phyloP scores from a whole-genome alignment of 129 eudicot species.

The Pseudognaphalium luteoalbum region DNA sequence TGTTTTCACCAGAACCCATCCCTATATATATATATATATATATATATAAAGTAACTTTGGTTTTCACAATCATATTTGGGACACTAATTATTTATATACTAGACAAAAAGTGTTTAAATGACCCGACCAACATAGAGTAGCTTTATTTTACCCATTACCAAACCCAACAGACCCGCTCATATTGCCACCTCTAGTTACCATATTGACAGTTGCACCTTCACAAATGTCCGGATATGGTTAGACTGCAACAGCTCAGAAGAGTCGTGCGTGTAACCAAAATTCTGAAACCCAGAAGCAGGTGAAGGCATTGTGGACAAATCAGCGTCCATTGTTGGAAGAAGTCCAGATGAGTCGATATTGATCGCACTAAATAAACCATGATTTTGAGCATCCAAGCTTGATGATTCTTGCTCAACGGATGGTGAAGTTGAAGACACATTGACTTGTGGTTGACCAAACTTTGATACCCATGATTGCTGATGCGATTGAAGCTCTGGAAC shows the following conservation, averaged over 20 bases:
- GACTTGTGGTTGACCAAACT: conserved; percentile 53
- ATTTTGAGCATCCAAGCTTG: conserved; percentile 70
- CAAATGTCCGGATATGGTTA: conserved; percentile 60
- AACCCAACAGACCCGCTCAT: neutral
- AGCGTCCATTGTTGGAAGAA: conserved; percentile 57
- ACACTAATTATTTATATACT: neutral
- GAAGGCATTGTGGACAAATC: conserved; percentile 70
- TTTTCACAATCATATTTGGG: neutral
- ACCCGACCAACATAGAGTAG: neutral
- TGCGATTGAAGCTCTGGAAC: conserved; percentile 51
- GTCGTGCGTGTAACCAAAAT: conserved; percentile 59
- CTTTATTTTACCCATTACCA: neutral
- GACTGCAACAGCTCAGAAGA: conserved; percentile 65
- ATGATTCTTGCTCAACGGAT: conserved; percentile 57
- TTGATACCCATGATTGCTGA: conserved; percentile 69
- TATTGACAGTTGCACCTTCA: conserved; percentile 55
- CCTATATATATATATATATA: neutral
- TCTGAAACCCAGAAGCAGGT: conserved; percentile 63
- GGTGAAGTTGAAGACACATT: conserved; percentile 48
- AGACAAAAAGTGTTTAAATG: neutral
- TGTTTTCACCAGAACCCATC: too few relatives aligned
- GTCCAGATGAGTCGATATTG: conserved; percentile 72
- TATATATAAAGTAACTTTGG: too few relatives aligned
- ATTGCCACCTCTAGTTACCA: neutral
- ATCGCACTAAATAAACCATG: conserved; percentile 55